Conservation (phyloP, 805 yeast species). For the Saturnispora quitensis region DNA sequence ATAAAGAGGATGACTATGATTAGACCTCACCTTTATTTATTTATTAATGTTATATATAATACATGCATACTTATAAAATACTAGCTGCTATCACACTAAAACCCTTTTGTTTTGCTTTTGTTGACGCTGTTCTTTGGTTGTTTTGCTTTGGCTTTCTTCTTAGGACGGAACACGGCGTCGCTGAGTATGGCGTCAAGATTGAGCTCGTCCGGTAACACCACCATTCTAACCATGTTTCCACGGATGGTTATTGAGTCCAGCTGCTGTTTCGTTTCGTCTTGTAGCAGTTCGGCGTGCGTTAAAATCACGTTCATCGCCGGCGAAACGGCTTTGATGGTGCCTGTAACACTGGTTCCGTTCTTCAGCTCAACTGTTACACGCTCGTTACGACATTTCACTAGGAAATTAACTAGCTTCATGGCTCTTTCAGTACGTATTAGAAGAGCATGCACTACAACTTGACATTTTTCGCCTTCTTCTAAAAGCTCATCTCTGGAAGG, state of each 20-base stretch:
- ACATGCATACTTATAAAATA: not conserved
- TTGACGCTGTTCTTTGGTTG: conserved; percentile 14
- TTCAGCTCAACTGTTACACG: conserved; percentile 86
- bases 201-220: conserved; percentile 75
- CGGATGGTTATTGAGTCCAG: conserved; percentile 77
- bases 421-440: not conserved
- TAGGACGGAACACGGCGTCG: conserved; percentile 35
- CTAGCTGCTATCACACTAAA: not conserved
- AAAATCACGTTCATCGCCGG: conserved; percentile 87
- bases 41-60: not conserved
- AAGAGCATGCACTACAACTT: not conserved
- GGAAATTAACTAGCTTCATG: conserved; percentile 65
- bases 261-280: conserved; percentile 27
- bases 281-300: conserved; percentile 71
- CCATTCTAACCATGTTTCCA: conserved; percentile 82
- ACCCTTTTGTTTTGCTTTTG: conserved; percentile 15
- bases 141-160: conserved; percentile 25
- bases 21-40: not conserved
- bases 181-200: conserved; percentile 58
- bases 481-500: not conserved
- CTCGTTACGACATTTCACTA: conserved; percentile 79
- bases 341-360: conserved; percentile 81
- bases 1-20: conserved; percentile 15
- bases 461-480: not conserved
- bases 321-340: conserved; percentile 74